Evolutionary conservation across 768 basidiomycete species (phyloP).

Genomic region (Aureoboletus auriporus): DNA sequence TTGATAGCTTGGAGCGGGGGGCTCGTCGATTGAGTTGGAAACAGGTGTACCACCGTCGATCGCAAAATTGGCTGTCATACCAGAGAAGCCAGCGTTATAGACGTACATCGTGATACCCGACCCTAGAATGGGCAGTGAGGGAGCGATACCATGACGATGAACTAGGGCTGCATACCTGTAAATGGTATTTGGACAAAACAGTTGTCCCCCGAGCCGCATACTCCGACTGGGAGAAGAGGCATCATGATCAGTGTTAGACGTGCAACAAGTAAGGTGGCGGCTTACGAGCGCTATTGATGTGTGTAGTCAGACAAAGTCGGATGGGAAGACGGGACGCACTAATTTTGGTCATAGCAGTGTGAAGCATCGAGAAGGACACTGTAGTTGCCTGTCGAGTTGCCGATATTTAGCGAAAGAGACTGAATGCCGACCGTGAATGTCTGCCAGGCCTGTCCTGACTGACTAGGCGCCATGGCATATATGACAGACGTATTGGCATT

Average conservation of each 20-base stretch:
- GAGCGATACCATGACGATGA: neutral
- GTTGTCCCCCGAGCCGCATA: conserved; percentile 8
- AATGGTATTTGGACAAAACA: conserved; percentile 22
- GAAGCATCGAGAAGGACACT: conserved; percentile 13
- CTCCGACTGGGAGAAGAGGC: conserved; percentile 6
- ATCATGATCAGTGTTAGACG: neutral
- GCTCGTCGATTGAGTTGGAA: neutral
- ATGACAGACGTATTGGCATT: conserved; percentile 18
- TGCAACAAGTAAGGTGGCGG: neutral
- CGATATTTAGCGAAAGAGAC: conserved; percentile 2
- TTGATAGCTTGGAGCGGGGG: conserved; percentile 15
- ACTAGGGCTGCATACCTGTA: conserved; percentile 5
- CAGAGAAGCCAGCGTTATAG: conserved; percentile 15
- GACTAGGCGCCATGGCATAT: conserved; percentile 16
- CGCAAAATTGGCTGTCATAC: conserved; percentile 21
- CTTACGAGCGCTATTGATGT: conserved; percentile 17
- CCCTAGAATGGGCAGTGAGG: conserved; percentile 8
- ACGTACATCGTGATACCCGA: conserved; percentile 27
- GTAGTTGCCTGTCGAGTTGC: conserved; percentile 18
- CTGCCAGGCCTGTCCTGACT: conserved; percentile 11
- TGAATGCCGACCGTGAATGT: conserved; percentile 1
- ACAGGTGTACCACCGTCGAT: conserved; percentile 10
- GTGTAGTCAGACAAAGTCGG: neutral
- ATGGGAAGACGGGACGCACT: conserved; percentile 10
- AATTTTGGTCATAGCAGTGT: conserved; percentile 22